Base-by-base conservation (phyloP, 106 monocot species). In the Vanilla planifolia region DNA sequence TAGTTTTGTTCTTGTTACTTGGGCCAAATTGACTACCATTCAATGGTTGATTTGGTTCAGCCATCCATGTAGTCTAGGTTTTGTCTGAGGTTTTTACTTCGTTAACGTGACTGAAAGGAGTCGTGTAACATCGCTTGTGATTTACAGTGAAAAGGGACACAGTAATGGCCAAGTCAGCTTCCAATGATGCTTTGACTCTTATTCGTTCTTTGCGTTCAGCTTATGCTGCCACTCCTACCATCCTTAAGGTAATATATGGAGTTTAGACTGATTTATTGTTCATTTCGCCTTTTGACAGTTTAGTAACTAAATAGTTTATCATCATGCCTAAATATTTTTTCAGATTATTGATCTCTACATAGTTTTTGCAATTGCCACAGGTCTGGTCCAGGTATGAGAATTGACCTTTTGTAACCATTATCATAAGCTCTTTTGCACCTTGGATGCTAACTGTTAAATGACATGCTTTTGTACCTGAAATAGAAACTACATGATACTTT, bases 291-390 rank as follows among this genome's bases (percentile, higher is more conserved):
- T 6, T 57, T 20, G 30, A 35, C 11, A 36, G 35, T 6, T 51
- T 8, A 26, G 2, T 33, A 26, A 51, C 58, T 51, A 2, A 36
- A n/a, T 16, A 33, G 37, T 5, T 10, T 53, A 45, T 10, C 20
- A 28, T 48, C 25, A 32, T 26, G 33, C 2, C 20, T 30, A 13
- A 13, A 41, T 51, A 35, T 27, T 29, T 60, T 36, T 71, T 71
- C 85, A 95, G 95, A 87, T 96, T 16, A 90, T 96, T 67, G 95
- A 96, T 62, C 70, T 96, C 2, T 96, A 96, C 58, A 83, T 95
- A 68, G 52, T 78, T 41, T 95, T 76, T 72, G 89, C 94, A 6
- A 66, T 95, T 37, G 23, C 62, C 15, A 83, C 80, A 23, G 83
- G 86, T 51, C 10, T 86, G 44, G 71, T 95, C 57, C 94, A 95